These are phyloP conservation scores for Acanthamoeba lenticulata DNA, from an alignment of 208 protist species.

Conservation along the genomic window DNA sequence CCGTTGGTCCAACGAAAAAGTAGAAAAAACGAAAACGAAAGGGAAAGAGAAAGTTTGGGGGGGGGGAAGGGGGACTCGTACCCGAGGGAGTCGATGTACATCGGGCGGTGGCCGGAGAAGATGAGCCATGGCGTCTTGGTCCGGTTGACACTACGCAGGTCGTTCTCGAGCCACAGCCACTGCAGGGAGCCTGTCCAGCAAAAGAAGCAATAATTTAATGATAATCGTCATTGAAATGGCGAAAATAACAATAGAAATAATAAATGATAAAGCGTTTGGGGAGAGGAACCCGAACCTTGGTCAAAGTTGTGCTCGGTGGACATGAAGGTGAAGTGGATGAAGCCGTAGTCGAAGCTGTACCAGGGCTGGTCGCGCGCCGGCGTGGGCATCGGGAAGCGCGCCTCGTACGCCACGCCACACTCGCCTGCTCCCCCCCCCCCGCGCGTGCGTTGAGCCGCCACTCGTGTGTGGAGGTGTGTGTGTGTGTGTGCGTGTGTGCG, in stretches of 20 bases:
- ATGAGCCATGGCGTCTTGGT: slow-evolving; percentile 81
- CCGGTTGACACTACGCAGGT: slow-evolving; percentile 77
- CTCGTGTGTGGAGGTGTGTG: neutral
- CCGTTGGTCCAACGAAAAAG: neutral
- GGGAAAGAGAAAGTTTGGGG: neutral
- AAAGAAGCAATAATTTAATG: too few species aligned
- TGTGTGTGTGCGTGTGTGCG: neutral
- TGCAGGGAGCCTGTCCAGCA: slow-evolving; percentile 75
- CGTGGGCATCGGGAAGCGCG: slow-evolving; percentile 71
- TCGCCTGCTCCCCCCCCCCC: slow-evolving; percentile 21
- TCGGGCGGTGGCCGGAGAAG: slow-evolving; percentile 78
- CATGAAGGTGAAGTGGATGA: slow-evolving; percentile 80
- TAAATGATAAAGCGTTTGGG: neutral
- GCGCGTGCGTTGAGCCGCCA: neutral
- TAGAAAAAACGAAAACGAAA: neutral
- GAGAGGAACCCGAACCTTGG: neutral
- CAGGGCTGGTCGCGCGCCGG: slow-evolving; percentile 53
- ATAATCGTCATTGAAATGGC: too few species aligned
- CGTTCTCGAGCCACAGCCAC: slow-evolving; percentile 78
- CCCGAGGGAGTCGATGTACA: slow-evolving; percentile 70
- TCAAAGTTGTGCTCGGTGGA: slow-evolving; percentile 78
- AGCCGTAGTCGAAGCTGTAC: slow-evolving; percentile 79
- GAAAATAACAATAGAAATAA: neutral
- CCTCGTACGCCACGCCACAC: slow-evolving; percentile 74
- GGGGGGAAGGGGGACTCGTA: neutral